Evolutionary conservation across 2,329 filamentous ascomycete genomes (phyloP), one percentile per base, ranked within the genome.

Genomic region (Exophiala aquamarina): DNA sequence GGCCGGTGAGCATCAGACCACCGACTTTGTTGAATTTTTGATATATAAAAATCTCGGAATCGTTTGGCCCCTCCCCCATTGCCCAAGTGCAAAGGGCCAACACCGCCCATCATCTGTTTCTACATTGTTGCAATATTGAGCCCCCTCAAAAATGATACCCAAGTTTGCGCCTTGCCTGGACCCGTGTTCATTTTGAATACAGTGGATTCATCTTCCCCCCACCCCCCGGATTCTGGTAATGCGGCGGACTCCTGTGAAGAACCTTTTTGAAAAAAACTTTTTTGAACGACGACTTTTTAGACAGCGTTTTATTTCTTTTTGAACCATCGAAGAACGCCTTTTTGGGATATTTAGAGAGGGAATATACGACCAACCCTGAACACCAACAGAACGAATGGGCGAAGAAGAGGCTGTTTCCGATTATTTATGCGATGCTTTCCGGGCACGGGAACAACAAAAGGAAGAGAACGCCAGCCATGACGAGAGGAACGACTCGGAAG

Each of bases 1-100:
- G 52, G 52, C 34, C 47, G 29, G 37, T 41, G 52, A 47, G 52
- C 36, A n/a, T 48, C 52, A 26, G 21, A 42, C 52, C 52, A 29
- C 49, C 48, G n/a, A 5, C 18, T 21, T 20, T 8, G 9, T 13
- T 19, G 8, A 18, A 8, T 13, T n/a, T 34, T 34, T 34, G 17
- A 7, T 14, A 14, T 34, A 6, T 18, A n/a, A 14, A 18, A 37
- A 8, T 8, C 15, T 21, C 10, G 14, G n/a, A 37, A 7, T 21
- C 8, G 35, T 19, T 20, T 15, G 6, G 15, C 9, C 9, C 14
- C 13, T 11, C n/a, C 8, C 8, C 8, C 8, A 17, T 17, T 35
- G n/a, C 32, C 32, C 14, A 35, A 35, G 13, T 8, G 7, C 32
- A 7, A 35, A 8, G 18, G 18, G 32, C 18, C 18, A 14, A 17